Evolutionary conservation across 2,329 filamentous ascomycete species (phyloP), one percentile per base, ranked within the genome.

Genomic region (Salinomyces thailandicus): DNA sequence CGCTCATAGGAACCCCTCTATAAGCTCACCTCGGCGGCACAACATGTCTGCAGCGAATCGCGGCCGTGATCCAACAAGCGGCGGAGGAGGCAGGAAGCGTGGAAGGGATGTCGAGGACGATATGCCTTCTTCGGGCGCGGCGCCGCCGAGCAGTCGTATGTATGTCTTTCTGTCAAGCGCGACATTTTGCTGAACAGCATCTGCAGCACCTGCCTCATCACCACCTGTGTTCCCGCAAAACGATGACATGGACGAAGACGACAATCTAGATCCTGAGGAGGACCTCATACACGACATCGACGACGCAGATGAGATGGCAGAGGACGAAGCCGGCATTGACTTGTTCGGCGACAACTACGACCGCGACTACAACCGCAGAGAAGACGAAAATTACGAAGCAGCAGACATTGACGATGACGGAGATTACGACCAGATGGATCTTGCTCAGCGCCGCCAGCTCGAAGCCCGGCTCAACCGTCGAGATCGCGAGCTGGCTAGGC

Each of bases 1-100:
- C n/a, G n/a, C n/a, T n/a, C n/a, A n/a, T n/a, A n/a, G n/a, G n/a
- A n/a, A n/a, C n/a, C n/a, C n/a, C n/a, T n/a, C n/a, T n/a, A 16
- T 28, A 56, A 93, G 84, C 69, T 93, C 85, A 60, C 86, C 87
- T 58, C 72, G 93, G 43, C 79, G 81, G 61, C 72, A 78, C 50
- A 85, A 79, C 63, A 81, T 83, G 69, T 77, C 80, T 42, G 87
- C 86, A 47, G 85, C 79, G 52, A 94, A 93, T 63, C 77, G 85
- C 49, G 84, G 85, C 36, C 59, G 72, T 38, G 62, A 63, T 13
- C 64, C 63, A 36, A 51, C 64, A 45, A 71, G 64, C 46, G 63
- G 69, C 43, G 69, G 75, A 45, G 70, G 64, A 46, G 63, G 69
- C 43, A 69, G 75, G 42, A 82, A 82, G 61, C 72, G 79, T 51